Evolutionary conservation across 2,329 filamentous ascomycete species (phyloP).

Genomic region (Neopestalotiopsis clavispora): DNA sequence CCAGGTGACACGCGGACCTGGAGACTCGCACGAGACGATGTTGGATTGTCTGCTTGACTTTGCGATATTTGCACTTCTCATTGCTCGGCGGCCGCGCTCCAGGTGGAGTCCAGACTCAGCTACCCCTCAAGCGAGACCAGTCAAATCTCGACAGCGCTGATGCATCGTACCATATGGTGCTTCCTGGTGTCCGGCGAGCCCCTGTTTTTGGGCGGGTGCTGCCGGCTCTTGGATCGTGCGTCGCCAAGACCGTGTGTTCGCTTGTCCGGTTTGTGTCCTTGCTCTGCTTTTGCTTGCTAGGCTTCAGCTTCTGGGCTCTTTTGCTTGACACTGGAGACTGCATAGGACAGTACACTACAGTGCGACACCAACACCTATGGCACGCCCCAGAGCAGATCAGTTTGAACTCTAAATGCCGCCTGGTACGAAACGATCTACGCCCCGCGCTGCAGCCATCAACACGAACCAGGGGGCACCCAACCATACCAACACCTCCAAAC

Average conservation of each 20-base stretch:
- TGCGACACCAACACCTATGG: neutral
- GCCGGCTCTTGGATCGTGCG: neutral
- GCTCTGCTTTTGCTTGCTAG: too few species aligned
- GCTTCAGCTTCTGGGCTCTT: too few species aligned
- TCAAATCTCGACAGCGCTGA: neutral
- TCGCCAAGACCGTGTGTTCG: neutral
- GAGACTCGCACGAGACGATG: neutral
- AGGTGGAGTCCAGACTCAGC: constrained; percentile 4
- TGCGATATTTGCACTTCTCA: neutral
- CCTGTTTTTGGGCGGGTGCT: constrained; percentile 4
- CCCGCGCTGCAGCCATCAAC: neutral
- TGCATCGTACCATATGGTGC: constrained; percentile 1
- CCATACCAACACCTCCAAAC: too few species aligned
- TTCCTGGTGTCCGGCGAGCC: constrained; percentile 8
- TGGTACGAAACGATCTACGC: neutral
- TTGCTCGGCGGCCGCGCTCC: constrained; percentile 7
- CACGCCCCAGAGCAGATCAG: neutral
- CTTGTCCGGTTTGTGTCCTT: neutral
- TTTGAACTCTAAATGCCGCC: neutral
- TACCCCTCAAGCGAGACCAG: constrained; percentile 13
- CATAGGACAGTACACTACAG: too few species aligned
- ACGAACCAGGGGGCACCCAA: neutral
- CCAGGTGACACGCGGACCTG: neutral
- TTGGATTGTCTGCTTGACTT: neutral
- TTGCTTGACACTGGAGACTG: too few species aligned